Conservation (phyloP, 2,329 filamentous ascomycete genomes). For the Geoglossum cookeanum region DNA sequence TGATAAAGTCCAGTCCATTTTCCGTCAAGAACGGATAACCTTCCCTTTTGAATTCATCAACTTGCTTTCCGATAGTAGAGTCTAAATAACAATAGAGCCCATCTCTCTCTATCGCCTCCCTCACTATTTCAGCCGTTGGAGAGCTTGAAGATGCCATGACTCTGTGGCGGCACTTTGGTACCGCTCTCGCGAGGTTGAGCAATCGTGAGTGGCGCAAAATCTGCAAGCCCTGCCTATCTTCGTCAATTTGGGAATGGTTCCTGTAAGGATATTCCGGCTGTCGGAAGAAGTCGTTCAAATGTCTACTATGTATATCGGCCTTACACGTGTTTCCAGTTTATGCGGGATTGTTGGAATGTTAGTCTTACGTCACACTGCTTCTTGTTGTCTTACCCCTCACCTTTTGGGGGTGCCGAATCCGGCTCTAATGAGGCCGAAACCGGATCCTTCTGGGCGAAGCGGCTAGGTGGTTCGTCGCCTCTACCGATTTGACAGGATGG, state of each 20-base stretch:
- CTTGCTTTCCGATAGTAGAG: not conserved
- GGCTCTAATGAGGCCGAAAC: not conserved
- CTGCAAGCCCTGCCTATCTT: not conserved
- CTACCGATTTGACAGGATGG: not conserved
- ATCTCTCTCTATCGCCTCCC: not conserved
- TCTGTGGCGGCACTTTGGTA: not conserved
- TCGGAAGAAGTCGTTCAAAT: not conserved
- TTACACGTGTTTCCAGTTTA: not conserved
- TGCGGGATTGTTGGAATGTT: not conserved
- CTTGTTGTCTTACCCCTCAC: not conserved
- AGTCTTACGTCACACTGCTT: not conserved
- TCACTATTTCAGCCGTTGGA: not conserved
- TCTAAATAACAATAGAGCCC: not conserved
- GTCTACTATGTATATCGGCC: not conserved
- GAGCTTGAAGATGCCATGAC: not conserved
- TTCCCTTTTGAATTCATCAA: not conserved
- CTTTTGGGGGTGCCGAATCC: not conserved
- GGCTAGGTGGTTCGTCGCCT: not conserved
- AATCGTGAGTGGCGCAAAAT: not conserved
- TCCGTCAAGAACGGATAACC: not conserved
- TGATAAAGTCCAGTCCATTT: not conserved
- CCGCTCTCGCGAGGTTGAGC: not conserved
- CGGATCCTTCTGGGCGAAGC: not conserved
- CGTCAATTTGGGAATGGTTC: not conserved
- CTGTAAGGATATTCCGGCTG: not conserved